Percentiles rank a stretch among this genome's conserved stretches.
Evolutionary conservation across 2,329 filamentous ascomycete genomes (phyloP).

Genomic region (Fusarium dlaminii): DNA sequence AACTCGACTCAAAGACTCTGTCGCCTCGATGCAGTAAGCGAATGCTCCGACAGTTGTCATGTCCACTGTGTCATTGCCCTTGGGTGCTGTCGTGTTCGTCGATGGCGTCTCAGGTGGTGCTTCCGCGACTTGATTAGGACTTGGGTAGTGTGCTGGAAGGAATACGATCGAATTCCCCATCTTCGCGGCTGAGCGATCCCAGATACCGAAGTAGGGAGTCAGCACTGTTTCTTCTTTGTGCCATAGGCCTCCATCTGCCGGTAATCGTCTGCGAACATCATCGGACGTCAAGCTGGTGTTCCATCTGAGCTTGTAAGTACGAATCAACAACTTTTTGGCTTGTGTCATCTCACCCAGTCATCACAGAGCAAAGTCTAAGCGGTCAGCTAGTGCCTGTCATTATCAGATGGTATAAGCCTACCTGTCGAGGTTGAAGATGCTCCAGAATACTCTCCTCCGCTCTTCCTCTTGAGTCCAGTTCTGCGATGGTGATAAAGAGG

Average conservation of each 20-base stretch:
- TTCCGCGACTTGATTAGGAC: constrained; percentile 30
- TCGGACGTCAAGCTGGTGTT: constrained; percentile 47
- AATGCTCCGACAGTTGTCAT: constrained; percentile 56
- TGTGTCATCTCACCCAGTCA: constrained; percentile 16
- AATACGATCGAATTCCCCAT: constrained; percentile 54
- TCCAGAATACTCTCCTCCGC: constrained; percentile 47
- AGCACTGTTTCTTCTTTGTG: constrained; percentile 48
- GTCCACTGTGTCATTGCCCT: constrained; percentile 26
- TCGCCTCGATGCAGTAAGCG: constrained; percentile 58
- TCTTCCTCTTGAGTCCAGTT: constrained; percentile 48
- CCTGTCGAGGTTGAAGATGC: constrained; percentile 46
- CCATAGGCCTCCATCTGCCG: constrained; percentile 54
- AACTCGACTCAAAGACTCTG: constrained; percentile 56
- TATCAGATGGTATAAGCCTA: neutral
- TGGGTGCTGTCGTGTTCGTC: neutral
- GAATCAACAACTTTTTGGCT: too few relatives aligned
- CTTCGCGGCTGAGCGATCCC: constrained; percentile 52
- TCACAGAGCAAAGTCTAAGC: constrained; percentile 20
- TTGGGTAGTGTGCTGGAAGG: constrained; percentile 46
- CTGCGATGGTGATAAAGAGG: constrained; percentile 26
- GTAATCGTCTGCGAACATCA: constrained; percentile 44
- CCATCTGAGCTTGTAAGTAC: constrained; percentile 36
- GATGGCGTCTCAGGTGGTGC: constrained; percentile 17
- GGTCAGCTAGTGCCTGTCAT: neutral
- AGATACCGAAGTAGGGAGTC: constrained; percentile 57